Base-by-base conservation (phyloP, 257 asterid genomes). In the Anisodus tanguticus region DNA sequence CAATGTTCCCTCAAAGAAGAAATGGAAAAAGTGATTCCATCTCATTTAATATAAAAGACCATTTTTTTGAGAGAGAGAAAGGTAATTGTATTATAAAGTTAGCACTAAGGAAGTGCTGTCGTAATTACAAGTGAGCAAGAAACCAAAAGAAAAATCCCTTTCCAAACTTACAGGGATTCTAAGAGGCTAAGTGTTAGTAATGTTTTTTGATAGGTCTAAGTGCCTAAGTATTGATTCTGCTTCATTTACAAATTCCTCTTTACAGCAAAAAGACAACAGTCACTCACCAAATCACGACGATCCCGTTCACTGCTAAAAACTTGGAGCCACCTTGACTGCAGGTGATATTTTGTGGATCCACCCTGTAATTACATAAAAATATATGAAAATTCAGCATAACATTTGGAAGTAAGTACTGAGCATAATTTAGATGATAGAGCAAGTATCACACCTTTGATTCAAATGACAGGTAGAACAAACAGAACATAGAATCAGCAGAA, bases 211-310 rank as follows among this genome's bases (percentile, higher is more conserved):
- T 60, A 60, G 35, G 67, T n/a, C 66, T 17, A 60, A n/a, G 62
- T 15, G 35, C 5, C 12, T n/a, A 60, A 60, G 35, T n/a, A n/a
- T 60, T n/a, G 19, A 60, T 60, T 60, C 67, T n/a, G 13, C 12
- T 60, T 59, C 26, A 7, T 59, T n/a, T 59, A 59, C 10, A 17
- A 59, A 59, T 59, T 59, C 31, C 66, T 59, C 66, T 60, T 60
- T n/a, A 37, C 69, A 35, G 43, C 74, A 59, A 81, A 81, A 35
- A 45, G 55, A 47, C 76, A 45, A 15, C 45, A 80, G 59, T 79
- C 55, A 93, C 98, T 92, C 87, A 97, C 99, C 91, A 97, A 98
- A 91, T 97, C 99, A 84, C 99, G 99, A 4, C 99, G 97, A 91
- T 97, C 99, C 76, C 99, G 88, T 86, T 97, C 99, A 85, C 97